Percentiles rank a stretch among this genome's conserved stretches.
Conservation (phyloP, 768 basidiomycete genomes). For the Mycena chlorophos region DNA sequence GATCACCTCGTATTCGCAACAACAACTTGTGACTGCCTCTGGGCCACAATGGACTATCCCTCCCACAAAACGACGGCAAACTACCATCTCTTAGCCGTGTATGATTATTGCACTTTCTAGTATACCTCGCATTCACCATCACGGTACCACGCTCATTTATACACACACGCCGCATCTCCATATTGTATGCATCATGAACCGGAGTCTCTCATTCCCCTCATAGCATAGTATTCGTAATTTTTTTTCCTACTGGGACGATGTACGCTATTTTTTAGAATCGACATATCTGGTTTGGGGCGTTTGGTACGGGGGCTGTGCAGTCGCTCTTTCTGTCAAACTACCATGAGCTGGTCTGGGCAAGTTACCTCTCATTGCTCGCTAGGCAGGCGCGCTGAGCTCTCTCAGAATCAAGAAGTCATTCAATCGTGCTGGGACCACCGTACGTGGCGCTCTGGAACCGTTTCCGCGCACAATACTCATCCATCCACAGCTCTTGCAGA, state of each 20-base stretch:
- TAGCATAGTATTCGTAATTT: conserved; percentile 6
- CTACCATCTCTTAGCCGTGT: conserved; percentile 17
- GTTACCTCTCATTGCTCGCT: background rate
- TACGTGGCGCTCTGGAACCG: conserved; percentile 38
- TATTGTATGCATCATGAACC: conserved; percentile 12
- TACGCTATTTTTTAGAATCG: background rate
- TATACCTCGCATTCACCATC: conserved; percentile 9
- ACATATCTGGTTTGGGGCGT: too few relatives aligned
- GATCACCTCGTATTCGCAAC: conserved; percentile 20
- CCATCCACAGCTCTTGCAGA: conserved; percentile 77
- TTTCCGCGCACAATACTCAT: conserved; percentile 14
- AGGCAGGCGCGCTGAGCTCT: conserved; percentile 1
- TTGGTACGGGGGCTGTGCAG: background rate
- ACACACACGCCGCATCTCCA: conserved; percentile 12
- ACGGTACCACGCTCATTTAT: conserved; percentile 6
- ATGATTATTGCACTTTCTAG: background rate
- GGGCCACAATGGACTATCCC: background rate
- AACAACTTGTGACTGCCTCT: conserved; percentile 15
- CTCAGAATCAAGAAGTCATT: conserved; percentile 89
- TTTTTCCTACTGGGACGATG: background rate
- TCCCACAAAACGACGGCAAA: conserved; percentile 14
- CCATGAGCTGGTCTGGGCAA: conserved; percentile 36
- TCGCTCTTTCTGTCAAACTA: background rate
- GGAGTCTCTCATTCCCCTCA: conserved; percentile 7
- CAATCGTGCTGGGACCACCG: conserved; percentile 88